These are phyloP conservation scores for Balamuthia mandrillaris DNA, from an alignment of 208 protist species.

Conservation along the genomic window DNA sequence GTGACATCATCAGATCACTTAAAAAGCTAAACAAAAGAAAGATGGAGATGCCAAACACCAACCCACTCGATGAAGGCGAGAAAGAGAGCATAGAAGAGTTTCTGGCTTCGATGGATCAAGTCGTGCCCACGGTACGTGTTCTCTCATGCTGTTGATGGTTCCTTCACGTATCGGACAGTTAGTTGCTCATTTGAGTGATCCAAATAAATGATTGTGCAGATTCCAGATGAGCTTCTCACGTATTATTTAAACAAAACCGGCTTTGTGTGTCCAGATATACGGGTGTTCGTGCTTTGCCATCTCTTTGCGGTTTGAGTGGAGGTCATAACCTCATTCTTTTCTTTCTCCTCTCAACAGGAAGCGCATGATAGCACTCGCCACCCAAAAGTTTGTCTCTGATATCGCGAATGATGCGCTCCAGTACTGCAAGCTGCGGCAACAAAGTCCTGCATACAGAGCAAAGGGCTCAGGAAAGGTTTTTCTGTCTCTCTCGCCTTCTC, in stretches of 20 bases:
- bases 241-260: constrained; percentile 62
- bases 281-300: constrained; percentile 24
- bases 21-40: no score
- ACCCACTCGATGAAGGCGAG: constrained; percentile 1
- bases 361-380: constrained; percentile 53
- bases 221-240: constrained; percentile 59
- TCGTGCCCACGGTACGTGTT: constrained; percentile 37
- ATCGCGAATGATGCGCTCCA: constrained; percentile 55
- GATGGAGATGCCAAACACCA: no score
- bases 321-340: not conserved
- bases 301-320: not conserved
- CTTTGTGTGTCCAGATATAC: constrained; percentile 55
- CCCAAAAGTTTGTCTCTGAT: constrained; percentile 64
- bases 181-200: not conserved
- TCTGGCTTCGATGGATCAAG: constrained; percentile 46
- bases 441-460: not conserved
- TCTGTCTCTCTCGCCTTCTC: not conserved
- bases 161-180: not conserved
- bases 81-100: constrained; percentile 39
- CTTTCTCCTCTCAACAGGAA: constrained; percentile 34
- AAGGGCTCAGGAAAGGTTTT: not conserved
- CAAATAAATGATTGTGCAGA: constrained; percentile 5
- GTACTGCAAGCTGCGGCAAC: constrained; percentile 54
- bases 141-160: not conserved
- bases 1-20: no score